Percentiles rank a stretch among this genome's conserved stretches.
Evolutionary conservation across 306 rosid genomes (phyloP).

Genomic region (Abrus pulchellus): DNA sequence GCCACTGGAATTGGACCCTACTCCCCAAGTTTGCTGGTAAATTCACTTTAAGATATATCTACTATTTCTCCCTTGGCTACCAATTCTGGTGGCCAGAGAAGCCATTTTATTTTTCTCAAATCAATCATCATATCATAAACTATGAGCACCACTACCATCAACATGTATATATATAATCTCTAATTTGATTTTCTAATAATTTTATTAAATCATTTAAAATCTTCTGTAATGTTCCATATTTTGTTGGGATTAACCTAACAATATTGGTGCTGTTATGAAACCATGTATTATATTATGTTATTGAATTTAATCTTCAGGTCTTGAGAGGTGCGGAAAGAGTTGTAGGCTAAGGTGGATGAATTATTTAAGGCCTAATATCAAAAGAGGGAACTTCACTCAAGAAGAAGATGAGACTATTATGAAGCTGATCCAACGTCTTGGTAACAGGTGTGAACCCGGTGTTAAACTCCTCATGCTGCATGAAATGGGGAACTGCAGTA

Average conservation of each 20-base stretch:
- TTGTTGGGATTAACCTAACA: neutral
- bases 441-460: constrained; percentile 27
- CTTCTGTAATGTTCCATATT: neutral
- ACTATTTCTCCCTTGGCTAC: neutral
- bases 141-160: no score
- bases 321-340: constrained; percentile 74
- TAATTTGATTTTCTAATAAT: neutral
- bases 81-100: neutral
- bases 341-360: constrained; percentile 82
- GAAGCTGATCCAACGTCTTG: constrained; percentile 43
- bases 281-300: neutral
- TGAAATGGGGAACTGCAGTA: neutral
- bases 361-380: constrained; percentile 66
- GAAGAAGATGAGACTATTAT: constrained; percentile 32
- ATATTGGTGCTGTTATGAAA: neutral
- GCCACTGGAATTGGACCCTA: constrained; percentile 77
- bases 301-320: constrained; percentile 49
- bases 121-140: no score
- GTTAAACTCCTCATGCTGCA: no score
- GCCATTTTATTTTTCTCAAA: neutral
- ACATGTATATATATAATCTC: no score
- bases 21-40: constrained; percentile 76
- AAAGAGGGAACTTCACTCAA: constrained; percentile 48
- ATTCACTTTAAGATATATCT: neutral
- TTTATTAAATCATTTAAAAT: neutral